Conservation (phyloP, 306 rosid genomes). For the Amphicarpaea edgeworthii region DNA sequence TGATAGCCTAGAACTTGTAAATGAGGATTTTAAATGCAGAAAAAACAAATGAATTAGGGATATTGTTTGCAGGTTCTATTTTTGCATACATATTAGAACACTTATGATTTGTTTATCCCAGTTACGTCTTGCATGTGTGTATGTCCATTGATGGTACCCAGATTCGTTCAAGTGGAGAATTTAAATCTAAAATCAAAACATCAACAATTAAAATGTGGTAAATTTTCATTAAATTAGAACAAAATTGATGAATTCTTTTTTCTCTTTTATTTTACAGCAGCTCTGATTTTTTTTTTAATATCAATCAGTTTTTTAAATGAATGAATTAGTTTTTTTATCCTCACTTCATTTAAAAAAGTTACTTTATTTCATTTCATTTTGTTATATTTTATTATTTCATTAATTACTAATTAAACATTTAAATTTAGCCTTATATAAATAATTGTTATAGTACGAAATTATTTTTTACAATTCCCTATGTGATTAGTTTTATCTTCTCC, state of each 20-base stretch:
- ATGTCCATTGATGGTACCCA: neutral
- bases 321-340: neutral
- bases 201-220: too few species aligned
- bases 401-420: neutral
- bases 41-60: neutral
- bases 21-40: neutral
- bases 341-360: neutral
- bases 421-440: neutral
- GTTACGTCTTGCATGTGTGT: neutral
- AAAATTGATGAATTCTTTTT: too few species aligned
- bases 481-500: neutral
- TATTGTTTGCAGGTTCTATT: neutral
- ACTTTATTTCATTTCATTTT: neutral
- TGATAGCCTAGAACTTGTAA: neutral
- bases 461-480: neutral
- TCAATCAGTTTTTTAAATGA: too few species aligned
- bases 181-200: neutral
- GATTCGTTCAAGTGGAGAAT: neutral
- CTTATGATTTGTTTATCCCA: neutral
- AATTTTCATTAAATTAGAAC: too few species aligned
- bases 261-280: too few species aligned
- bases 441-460: neutral
- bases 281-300: too few species aligned
- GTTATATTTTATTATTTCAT: neutral
- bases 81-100: neutral